Conservation (phyloP, 257 asterid genomes). For the Linaria vulgaris region DNA sequence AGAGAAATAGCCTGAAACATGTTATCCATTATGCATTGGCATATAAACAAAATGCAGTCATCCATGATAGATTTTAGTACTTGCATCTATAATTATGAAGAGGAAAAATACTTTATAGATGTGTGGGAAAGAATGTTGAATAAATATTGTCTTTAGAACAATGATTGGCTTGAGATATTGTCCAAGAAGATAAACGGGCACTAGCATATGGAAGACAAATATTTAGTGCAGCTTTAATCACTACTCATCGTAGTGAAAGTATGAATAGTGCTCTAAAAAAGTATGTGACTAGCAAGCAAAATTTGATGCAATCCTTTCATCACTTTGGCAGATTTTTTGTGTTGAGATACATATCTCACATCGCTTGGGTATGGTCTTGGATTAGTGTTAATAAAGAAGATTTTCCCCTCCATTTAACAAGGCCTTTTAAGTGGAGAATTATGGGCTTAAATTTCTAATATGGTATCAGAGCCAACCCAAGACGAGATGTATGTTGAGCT, state of each 20-base stretch:
- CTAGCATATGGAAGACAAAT: not conserved
- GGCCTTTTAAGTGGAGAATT: too few relatives aligned
- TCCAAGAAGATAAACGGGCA: slow-evolving; percentile 1
- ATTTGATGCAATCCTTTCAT: not conserved
- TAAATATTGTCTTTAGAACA: not conserved
- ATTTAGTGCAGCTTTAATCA: not conserved
- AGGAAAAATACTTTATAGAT: not conserved
- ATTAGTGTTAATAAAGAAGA: too few relatives aligned
- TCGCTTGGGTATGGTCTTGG: too few relatives aligned
- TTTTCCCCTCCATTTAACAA: too few relatives aligned
- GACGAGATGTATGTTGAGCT: too few relatives aligned
- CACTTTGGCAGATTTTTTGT: slow-evolving; percentile 3
- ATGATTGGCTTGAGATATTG: not conserved
- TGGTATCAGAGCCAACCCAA: too few relatives aligned
- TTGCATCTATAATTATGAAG: slow-evolving; percentile 5
- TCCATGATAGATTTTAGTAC: not conserved
- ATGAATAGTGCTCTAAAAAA: not conserved
- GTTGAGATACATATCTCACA: too few relatives aligned
- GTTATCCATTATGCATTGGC: slow-evolving; percentile 9
- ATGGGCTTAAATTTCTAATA: too few relatives aligned
- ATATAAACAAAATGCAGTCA: slow-evolving; percentile 11
- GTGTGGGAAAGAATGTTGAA: not conserved
- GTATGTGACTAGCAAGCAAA: not conserved
- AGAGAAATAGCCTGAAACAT: not conserved
- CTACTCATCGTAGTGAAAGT: not conserved